phyloP scores from a whole-genome alignment of 2,329 filamentous ascomycete species.

The Elsinoe australis region DNA sequence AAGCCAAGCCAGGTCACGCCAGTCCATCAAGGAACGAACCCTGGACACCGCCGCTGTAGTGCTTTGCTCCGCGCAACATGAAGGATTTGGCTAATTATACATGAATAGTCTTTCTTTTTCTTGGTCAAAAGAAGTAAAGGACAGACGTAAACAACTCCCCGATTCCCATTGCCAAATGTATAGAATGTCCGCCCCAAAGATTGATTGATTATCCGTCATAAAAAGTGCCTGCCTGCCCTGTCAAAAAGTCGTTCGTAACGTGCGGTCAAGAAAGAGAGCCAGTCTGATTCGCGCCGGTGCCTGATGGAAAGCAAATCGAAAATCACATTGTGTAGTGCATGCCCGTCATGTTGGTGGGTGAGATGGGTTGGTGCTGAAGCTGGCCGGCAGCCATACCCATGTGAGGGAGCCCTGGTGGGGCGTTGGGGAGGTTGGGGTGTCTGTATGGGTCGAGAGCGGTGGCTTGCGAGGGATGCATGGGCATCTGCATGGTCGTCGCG shows the following conservation, averaged over 20 bases:
- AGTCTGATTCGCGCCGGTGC: not conserved
- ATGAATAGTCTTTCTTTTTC: too few relatives aligned
- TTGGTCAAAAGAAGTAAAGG: too few relatives aligned
- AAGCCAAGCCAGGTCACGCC: too few relatives aligned
- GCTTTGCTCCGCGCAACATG: too few relatives aligned
- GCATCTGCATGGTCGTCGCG: slow-evolving; percentile 38
- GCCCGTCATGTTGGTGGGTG: slow-evolving; percentile 4
- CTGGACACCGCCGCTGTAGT: too few relatives aligned
- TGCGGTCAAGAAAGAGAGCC: not conserved
- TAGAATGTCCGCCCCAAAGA: too few relatives aligned
- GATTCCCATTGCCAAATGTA: too few relatives aligned
- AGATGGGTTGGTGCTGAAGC: slow-evolving; percentile 18
- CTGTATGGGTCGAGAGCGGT: slow-evolving; percentile 5
- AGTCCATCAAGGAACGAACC: too few relatives aligned
- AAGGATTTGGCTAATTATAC: too few relatives aligned
- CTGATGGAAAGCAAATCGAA: not conserved
- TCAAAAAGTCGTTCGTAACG: not conserved
- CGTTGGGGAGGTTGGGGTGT: not conserved
- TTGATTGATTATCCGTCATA: not conserved
- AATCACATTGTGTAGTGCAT: slow-evolving; percentile 12
- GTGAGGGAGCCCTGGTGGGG: slow-evolving; percentile 2
- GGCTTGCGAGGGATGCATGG: slow-evolving; percentile 28
- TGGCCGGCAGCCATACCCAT: slow-evolving; percentile 17
- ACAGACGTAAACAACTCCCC: too few relatives aligned
- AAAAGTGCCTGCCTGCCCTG: not conserved